These are phyloP conservation scores for Draba incana DNA, from an alignment of 345 rosid species.

Conservation along the genomic window DNA sequence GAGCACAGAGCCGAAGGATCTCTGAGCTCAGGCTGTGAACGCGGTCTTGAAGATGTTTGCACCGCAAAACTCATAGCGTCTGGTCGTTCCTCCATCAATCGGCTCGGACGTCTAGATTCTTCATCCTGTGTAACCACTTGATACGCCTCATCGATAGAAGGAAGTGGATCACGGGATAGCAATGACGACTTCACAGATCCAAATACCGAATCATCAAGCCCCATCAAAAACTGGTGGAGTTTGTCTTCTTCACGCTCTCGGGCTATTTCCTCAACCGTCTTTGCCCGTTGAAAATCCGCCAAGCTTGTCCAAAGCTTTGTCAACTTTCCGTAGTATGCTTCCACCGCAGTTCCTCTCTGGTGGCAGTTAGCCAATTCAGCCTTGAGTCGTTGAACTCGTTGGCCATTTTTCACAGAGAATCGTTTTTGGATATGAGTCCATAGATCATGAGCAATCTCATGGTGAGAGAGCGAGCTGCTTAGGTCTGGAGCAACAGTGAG, in stretches of 20 bases:
- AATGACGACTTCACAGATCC: background rate
- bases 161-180: background rate
- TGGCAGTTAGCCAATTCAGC: background rate
- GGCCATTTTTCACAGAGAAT: background rate
- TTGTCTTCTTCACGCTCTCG: background rate
- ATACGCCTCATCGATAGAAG: background rate
- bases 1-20: no score
- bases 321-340: background rate
- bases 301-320: background rate
- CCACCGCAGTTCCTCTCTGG: background rate
- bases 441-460: background rate
- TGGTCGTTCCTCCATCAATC: background rate
- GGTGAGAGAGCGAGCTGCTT: background rate
- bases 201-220: background rate
- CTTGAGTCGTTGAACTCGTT: background rate
- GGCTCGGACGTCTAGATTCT: background rate
- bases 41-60: background rate
- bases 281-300: background rate
- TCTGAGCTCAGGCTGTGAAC: no score
- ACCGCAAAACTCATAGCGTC: background rate
- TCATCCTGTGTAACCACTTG: background rate
- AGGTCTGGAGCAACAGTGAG: background rate
- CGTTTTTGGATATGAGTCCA: background rate
- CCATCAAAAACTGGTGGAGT: background rate
- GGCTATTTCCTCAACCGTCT: background rate